Percentiles rank a stretch among this genome's conserved stretches.
These are phyloP conservation scores for Candida sonorensis DNA, from an alignment of 805 yeast genomes.

Conservation along the genomic window DNA sequence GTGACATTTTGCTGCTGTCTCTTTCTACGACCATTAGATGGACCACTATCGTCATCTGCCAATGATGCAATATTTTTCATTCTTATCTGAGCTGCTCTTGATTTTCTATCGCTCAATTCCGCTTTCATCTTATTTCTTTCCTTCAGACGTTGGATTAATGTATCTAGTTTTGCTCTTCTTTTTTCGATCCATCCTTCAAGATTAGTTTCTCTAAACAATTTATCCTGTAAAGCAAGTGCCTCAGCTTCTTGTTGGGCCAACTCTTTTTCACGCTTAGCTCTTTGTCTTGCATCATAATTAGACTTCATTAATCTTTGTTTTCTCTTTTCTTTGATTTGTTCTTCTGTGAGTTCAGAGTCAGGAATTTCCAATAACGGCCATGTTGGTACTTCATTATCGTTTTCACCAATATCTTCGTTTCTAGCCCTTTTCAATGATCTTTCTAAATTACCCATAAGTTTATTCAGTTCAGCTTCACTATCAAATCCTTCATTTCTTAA, in stretches of 20 bases:
- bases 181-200: constrained; percentile 72
- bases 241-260: constrained; percentile 53
- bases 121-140: constrained; percentile 65
- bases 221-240: constrained; percentile 59
- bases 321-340: constrained; percentile 79
- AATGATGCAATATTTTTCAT: constrained; percentile 87
- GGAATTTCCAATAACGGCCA: constrained; percentile 77
- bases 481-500: constrained; percentile 73
- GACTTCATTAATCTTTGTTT: constrained; percentile 78
- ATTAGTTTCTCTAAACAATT: constrained; percentile 70
- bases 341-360: constrained; percentile 75
- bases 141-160: constrained; percentile 52
- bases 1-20: constrained; percentile 53
- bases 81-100: constrained; percentile 84
- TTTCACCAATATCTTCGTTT: constrained; percentile 57
- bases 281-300: constrained; percentile 79
- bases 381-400: constrained; percentile 41
- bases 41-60: constrained; percentile 52
- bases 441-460: constrained; percentile 58
- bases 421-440: constrained; percentile 63
- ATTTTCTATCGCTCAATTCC: constrained; percentile 81
- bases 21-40: constrained; percentile 27
- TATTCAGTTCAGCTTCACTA: constrained; percentile 63
- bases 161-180: constrained; percentile 55
- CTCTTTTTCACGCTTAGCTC: constrained; percentile 73